These are phyloP conservation scores for Carex kokanica DNA, from an alignment of 176 grass and related monocot genomes.

Conservation along the genomic window DNA sequence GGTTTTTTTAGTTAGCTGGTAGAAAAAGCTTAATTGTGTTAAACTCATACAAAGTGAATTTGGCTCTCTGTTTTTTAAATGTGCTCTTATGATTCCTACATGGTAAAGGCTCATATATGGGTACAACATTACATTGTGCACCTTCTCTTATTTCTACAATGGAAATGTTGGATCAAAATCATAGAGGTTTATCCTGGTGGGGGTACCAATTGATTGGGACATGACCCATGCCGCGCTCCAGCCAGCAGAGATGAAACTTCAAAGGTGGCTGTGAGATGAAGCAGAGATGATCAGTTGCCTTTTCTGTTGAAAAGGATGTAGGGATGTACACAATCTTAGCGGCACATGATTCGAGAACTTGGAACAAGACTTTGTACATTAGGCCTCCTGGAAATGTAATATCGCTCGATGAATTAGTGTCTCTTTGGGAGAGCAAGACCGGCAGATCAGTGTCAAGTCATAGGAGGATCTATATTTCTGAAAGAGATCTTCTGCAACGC, in stretches of 20 bases:
- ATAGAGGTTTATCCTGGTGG: constrained; percentile 25
- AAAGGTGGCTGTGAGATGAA: not conserved
- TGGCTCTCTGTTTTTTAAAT: not conserved
- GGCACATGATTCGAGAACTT: constrained; percentile 24
- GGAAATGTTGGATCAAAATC: not conserved
- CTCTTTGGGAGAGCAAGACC: constrained; percentile 29
- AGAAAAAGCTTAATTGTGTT: not conserved
- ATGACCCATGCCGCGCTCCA: not conserved
- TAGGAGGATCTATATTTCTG: constrained; percentile 3
- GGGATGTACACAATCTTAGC: constrained; percentile 21
- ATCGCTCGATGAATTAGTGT: constrained; percentile 18
- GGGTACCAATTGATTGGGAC: constrained; percentile 17
- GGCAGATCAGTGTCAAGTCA: not conserved
- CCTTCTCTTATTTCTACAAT: not conserved
- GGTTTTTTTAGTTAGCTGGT: not conserved
- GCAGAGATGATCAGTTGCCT: not conserved
- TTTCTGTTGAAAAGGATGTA: constrained; percentile 24
- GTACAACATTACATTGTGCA: not conserved
- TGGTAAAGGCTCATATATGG: not conserved
- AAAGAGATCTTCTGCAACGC: not conserved
- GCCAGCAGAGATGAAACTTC: not conserved
- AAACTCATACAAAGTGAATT: not conserved
- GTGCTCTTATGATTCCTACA: not conserved
- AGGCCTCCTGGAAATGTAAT: constrained; percentile 16
- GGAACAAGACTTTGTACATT: constrained; percentile 31